A percentile compares a stretch with the other conserved stretches of the same genome.
Conservation (phyloP, 768 basidiomycete genomes). For the Rhodotorula diobovata region DNA sequence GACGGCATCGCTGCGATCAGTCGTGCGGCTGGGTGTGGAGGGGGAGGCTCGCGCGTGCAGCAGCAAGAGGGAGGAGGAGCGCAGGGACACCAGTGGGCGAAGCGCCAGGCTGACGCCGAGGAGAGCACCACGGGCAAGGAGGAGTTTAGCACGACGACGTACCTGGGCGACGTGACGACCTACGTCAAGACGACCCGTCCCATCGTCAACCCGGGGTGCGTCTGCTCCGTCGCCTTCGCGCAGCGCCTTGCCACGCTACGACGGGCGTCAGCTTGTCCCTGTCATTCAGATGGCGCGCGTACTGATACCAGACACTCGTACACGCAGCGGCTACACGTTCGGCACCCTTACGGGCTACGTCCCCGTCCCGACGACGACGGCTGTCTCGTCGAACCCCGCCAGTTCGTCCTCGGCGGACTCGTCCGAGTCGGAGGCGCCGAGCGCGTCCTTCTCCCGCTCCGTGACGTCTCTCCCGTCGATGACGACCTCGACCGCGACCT, state of each 20-base stretch:
- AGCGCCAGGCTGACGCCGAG: slow-evolving; percentile 4
- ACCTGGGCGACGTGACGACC: slow-evolving; percentile 3
- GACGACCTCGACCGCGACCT: not conserved
- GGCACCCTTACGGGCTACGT: slow-evolving; percentile 28
- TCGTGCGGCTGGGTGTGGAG: not conserved
- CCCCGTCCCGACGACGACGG: slow-evolving; percentile 2
- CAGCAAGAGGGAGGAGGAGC: not conserved
- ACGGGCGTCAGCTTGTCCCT: not conserved
- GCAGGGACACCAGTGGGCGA: not conserved
- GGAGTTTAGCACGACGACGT: slow-evolving; percentile 13
- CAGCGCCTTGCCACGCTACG: not conserved
- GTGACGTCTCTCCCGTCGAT: not conserved
- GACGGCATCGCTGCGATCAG: not conserved
- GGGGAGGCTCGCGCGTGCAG: not conserved
- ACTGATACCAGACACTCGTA: too few relatives aligned
- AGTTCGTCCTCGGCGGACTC: not conserved
- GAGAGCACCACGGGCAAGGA: not conserved
- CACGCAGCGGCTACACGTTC: slow-evolving; percentile 24
- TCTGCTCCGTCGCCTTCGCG: not conserved
- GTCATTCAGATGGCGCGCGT: too few relatives aligned
- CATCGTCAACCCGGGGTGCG: slow-evolving; percentile 26
- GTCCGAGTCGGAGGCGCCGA: not conserved
- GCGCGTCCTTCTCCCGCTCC: not conserved
- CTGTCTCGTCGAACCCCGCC: not conserved
- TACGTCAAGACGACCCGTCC: slow-evolving; percentile 35